Base-by-base conservation (phyloP, 768 basidiomycete genomes). In the Termitomyces sp. region DNA sequence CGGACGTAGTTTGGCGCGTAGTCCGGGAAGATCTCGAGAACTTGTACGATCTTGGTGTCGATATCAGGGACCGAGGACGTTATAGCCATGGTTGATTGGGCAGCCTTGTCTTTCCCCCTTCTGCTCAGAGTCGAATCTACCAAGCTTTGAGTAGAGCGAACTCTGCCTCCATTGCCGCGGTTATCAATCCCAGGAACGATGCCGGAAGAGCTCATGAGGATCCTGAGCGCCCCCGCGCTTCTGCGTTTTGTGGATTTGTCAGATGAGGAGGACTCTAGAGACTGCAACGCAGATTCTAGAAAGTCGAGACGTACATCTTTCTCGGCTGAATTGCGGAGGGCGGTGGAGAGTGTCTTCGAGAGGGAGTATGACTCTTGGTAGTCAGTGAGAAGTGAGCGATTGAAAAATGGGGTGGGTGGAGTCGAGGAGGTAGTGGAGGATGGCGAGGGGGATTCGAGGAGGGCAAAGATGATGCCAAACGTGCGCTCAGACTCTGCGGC, bases 21-120 rank as follows among this genome's bases (percentile, higher is more conserved):
- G 42, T 90, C 80, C 0, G 91, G 89, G 35, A 95, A 74, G 59
- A 94, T 83, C 60, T 91, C 91, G 12, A 90, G 77, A 11, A 94
- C 84, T 62, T 92, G 87, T 0, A 81, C 75, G 27, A 89, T 74
- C 50, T 85, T 80, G 23, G 80, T 53, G 53, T 89, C 85, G 19
- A 87, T 66, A 59, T 78, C 77, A 21, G 71, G 69, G 54, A 82
- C 76, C 19, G 68, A 61, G 16, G 62, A 53, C n/a, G 54, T 42
- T 45, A 47, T 31, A 12, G 29, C 59, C 50, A 16, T 59, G 61
- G 6, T 27, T 37, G 23, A n/a, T 38, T 27, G 37, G 25, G n/a
- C 12, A 51, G n/a, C 50, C 9, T 51, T 51, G 11, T 40, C 37
- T 38, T 51, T 51, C 12, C 37, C 50, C 25, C 40, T 51, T 27